Base-by-base conservation (phyloP, 495 filamentous ascomycete genomes). In the Saxophila tyrrhenica region DNA sequence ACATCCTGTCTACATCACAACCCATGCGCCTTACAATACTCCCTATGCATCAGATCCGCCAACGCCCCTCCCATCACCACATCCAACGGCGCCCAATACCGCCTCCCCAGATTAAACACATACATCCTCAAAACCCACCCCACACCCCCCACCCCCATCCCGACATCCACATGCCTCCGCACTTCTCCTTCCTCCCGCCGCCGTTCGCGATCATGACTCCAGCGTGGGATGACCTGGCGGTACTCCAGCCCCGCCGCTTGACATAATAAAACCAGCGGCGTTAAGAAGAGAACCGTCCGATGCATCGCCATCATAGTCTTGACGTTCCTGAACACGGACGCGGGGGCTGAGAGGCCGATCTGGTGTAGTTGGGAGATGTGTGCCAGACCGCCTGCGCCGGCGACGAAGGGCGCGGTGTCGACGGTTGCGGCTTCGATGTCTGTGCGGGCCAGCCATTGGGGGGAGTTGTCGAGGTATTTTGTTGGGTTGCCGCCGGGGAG, bases 21-120 rank as follows among this genome's bases (percentile, higher is more conserved):
- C n/a, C 55, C 55, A 55, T 58, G 59, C 21, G 59, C 59, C 44
- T 52, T 57, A 39, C 16, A 11, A 39, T 62, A 62, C 59, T 62
- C 59, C 51, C 59, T 45, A 47, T 58, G 55, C 50, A 49, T 20
- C 50, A 62, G 23, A 55, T 62, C 59, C 23, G 55, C 44, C 29
- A 62, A 42, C 22, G 55, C 59, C 0, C 54, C 55, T 2, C 50
- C 46, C 50, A 62, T 25, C 2, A 62, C 25, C 19, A 54, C 46
- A 46, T 58, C 59, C 15, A 62, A 23, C 39, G 55, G 55, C 10
- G 50, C 32, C 53, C 54, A 61, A 24, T 53, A 57, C 46, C 11
- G 20, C 45, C 42, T 48, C 22, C 54, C 55, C 16, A 3, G 2
- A 21, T 43, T 8, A 1, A 57, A 47, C 1, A 42, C 55, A 29